Conservation (phyloP, 176 grass and related monocot genomes). For the Pontederia paniculata region DNA sequence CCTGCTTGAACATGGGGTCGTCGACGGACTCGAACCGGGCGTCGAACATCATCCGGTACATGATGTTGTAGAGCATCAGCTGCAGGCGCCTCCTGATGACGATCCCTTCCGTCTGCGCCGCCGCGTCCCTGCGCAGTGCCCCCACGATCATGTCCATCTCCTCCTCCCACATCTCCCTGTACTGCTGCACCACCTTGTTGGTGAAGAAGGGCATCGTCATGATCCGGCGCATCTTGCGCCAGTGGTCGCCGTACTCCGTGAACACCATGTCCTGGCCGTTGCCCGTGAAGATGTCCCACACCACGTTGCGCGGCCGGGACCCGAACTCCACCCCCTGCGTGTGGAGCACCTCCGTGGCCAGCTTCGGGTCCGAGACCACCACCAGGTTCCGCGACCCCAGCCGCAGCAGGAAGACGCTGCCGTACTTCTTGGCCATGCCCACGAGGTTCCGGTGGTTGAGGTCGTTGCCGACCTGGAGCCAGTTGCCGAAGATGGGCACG, state of each 20-base stretch:
- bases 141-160: conserved; percentile 13
- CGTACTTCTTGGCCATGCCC: conserved; percentile 11
- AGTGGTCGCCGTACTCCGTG: conserved; percentile 22
- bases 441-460: conserved; percentile 17
- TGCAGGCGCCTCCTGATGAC: conserved; percentile 12
- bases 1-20: conserved; percentile 16
- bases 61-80: conserved; percentile 23
- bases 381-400: conserved; percentile 12
- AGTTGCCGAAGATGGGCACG: conserved; percentile 9
- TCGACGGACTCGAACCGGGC: conserved; percentile 6
- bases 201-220: conserved; percentile 24
- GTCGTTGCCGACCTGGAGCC: conserved; percentile 19
- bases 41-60: conserved; percentile 23
- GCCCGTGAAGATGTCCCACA: conserved; percentile 18
- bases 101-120: neutral
- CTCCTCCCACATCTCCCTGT: conserved; percentile 16
- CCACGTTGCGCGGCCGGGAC: conserved; percentile 18
- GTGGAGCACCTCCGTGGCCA: conserved; percentile 16
- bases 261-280: conserved; percentile 17
- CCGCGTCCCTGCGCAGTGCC: neutral
- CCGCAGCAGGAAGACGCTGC: conserved; percentile 7
- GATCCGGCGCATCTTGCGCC: conserved; percentile 21
- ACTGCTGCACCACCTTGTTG: conserved; percentile 21
- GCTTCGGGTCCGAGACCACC: conserved; percentile 18
- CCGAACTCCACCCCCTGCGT: conserved; percentile 20